Base-by-base conservation (phyloP, 169 alveolate genomes). In the Cryptosporidium andersoni region DNA sequence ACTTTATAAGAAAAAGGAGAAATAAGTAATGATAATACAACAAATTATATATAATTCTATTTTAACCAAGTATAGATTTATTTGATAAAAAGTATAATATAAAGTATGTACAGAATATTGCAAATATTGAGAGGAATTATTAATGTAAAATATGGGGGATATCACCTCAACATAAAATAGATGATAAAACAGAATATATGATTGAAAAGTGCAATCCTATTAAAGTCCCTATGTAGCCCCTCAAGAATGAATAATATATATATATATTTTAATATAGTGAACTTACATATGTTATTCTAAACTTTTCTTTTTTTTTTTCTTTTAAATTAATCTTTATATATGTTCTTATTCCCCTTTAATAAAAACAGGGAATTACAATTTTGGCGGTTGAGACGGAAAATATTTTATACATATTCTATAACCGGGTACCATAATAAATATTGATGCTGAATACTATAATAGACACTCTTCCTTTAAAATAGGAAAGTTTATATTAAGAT, bases 381-480 rank as follows among this genome's bases (percentile, higher is more conserved):
- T 53, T 25, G 63, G 40, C 40, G 40, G 63, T 53, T 53, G 63
- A 53, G 63, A 53, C 63, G 63, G 63, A 53, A 7, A 16, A 53
- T 53, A 53, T 53, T 4, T 16, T 16, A 53, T 53, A 53, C 34
- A 53, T 5, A 4, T 53, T 9, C 9, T 5, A 16, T 53, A 4
- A 53, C 14, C 25, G 40, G 63, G 63, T 53, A 53, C n/a, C 14
- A 16, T 53, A 53, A n/a, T 49, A 53, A 1, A 16, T 53, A 2
- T 2, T 9, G 34, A 2, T 5, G 0, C 8, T 53, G 34, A 53
- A 53, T 14, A 53, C 56, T 5, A 16, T 16, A 53, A 53, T 53
- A 53, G 34, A 53, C 34, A 53, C 25, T 25, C 25, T 25, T 25
- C 63, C 2, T 53, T 5, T 53, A 53, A 16, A 53, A 53, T 16